A percentile compares a stretch with the other conserved stretches of the same genome.
phyloP scores from a whole-genome alignment of 148 eudicot genomes.

The Dianthus caryophyllus region DNA sequence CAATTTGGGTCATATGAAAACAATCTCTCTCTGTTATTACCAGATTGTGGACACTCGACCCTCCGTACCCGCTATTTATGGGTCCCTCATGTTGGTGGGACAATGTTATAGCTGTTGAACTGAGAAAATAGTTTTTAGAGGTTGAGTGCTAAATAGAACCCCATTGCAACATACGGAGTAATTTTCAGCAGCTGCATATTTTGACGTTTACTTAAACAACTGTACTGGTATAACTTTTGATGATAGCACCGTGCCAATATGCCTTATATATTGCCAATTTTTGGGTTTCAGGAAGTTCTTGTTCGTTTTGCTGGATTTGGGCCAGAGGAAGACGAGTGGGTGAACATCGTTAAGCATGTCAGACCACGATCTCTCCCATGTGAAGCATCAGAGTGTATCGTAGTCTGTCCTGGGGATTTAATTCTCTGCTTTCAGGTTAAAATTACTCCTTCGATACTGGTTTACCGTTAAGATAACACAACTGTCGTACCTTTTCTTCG shows the following conservation, averaged over 20 bases:
- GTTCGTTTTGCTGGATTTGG: slow-evolving; percentile 98
- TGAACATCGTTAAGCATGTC: slow-evolving; percentile 69
- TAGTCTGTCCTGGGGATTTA: slow-evolving; percentile 81
- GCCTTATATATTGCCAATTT: slow-evolving; percentile 5
- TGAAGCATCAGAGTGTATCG: slow-evolving; percentile 88
- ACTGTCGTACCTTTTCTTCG: neutral
- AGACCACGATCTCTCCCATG: slow-evolving; percentile 98
- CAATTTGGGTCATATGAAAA: too few relatives aligned
- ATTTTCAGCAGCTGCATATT: neutral
- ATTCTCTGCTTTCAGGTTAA: slow-evolving; percentile 93
- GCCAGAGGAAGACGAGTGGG: slow-evolving; percentile 96
- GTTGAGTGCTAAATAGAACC: neutral
- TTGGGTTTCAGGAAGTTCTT: slow-evolving; percentile 67
- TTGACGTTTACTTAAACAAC: neutral
- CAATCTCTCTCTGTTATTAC: too few relatives aligned
- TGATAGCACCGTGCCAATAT: neutral
- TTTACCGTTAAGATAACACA: neutral
- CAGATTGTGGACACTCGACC: too few relatives aligned
- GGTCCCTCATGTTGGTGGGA: too few relatives aligned
- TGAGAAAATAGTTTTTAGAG: neutral
- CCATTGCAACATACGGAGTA: neutral
- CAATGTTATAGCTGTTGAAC: too few relatives aligned
- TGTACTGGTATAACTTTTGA: slow-evolving; percentile 3
- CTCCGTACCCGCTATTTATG: too few relatives aligned
- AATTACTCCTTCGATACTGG: slow-evolving; percentile 1